A percentile compares a stretch with the other conserved stretches of the same genome.
phyloP scores from a whole-genome alignment of 2,329 filamentous ascomycete genomes.

The Graphilbum sp. region DNA sequence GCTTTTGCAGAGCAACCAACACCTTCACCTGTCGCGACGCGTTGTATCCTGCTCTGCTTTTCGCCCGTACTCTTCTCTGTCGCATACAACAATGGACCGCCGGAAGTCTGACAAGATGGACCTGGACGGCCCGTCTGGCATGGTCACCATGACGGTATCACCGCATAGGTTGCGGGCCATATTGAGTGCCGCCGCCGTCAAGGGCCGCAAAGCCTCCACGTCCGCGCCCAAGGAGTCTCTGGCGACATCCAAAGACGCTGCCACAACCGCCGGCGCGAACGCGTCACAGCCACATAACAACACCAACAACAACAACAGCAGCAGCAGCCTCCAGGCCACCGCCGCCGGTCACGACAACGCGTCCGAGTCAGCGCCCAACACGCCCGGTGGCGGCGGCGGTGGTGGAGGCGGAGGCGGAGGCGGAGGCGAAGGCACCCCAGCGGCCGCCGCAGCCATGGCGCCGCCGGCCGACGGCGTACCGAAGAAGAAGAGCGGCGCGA shows the following conservation, averaged over 20 bases:
- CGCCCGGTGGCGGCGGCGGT: slow-evolving; percentile 28
- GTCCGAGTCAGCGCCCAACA: slow-evolving; percentile 43
- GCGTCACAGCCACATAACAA: not conserved
- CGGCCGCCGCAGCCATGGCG: slow-evolving; percentile 35
- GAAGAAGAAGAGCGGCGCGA: slow-evolving; percentile 57
- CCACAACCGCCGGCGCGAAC: not conserved
- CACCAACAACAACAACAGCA: slow-evolving; percentile 9
- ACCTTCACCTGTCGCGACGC: too few species aligned
- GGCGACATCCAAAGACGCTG: slow-evolving; percentile 16
- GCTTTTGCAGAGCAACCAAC: too few species aligned
- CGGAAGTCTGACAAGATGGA: slow-evolving; percentile 22
- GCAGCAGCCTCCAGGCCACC: slow-evolving; percentile 20
- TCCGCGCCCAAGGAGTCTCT: slow-evolving; percentile 25
- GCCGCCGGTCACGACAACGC: slow-evolving; percentile 27
- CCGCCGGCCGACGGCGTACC: slow-evolving; percentile 40
- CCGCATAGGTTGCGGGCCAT: slow-evolving; percentile 34
- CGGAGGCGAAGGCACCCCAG: slow-evolving; percentile 37
- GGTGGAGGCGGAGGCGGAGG: not conserved
- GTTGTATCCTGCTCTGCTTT: not conserved
- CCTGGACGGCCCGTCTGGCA: slow-evolving; percentile 7
- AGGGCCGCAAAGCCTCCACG: slow-evolving; percentile 11
- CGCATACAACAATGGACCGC: slow-evolving; percentile 25
- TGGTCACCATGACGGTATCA: slow-evolving; percentile 37
- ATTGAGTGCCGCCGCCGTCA: slow-evolving; percentile 13
- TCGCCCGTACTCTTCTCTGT: too few species aligned